These are phyloP conservation scores for Linnemannia schmuckeri DNA, from an alignment of 192 early-diverging fungal genomes.

Conservation along the genomic window DNA sequence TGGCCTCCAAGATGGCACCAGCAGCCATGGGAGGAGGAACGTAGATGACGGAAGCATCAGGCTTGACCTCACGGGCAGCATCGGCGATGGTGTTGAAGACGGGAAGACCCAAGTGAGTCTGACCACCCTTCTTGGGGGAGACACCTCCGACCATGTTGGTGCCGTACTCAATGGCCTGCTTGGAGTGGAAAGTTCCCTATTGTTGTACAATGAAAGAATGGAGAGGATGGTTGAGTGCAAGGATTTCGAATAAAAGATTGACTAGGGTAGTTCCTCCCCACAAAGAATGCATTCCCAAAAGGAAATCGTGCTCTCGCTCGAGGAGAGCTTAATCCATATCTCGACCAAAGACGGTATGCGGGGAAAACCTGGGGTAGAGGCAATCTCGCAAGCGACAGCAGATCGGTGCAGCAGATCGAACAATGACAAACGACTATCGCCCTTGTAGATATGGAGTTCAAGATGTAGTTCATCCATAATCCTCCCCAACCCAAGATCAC, in stretches of 20 bases:
- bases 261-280: not conserved
- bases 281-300: not conserved
- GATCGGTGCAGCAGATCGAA: not conserved
- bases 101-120: constrained; percentile 93
- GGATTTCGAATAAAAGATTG: not conserved
- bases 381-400: not conserved
- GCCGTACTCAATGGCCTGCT: constrained; percentile 99
- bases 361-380: constrained; percentile 2
- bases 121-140: constrained; percentile 96
- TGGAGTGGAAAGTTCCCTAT: constrained; percentile 98
- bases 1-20: constrained; percentile 95
- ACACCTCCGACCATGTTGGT: constrained; percentile 99
- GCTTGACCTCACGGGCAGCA: constrained; percentile 83
- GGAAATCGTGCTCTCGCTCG: constrained; percentile 3
- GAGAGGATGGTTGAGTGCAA: not conserved
- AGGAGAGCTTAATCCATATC: not conserved
- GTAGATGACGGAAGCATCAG: constrained; percentile 98
- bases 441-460: not conserved
- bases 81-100: constrained; percentile 93
- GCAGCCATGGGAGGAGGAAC: constrained; percentile 97
- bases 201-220: not conserved
- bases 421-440: not conserved
- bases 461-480: not conserved
- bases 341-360: not conserved
- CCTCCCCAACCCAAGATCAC: not conserved